A percentile compares a stretch with the other conserved stretches of the same genome.
phyloP scores from a whole-genome alignment of 2,329 filamentous ascomycete species.

The Biscogniauxia marginata region DNA sequence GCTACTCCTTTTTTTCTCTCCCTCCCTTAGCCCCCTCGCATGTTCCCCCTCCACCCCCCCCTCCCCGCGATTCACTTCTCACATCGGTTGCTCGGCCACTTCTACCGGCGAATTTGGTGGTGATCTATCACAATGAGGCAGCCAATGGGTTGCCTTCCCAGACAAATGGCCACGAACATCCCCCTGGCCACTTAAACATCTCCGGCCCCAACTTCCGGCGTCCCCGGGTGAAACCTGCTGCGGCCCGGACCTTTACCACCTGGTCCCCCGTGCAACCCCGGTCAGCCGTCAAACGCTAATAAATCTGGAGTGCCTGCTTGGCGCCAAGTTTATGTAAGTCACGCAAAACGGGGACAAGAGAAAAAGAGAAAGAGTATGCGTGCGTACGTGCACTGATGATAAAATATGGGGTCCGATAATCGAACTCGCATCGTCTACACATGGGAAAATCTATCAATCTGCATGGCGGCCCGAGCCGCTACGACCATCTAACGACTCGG shows the following conservation, averaged over 20 bases:
- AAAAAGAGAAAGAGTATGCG: neutral
- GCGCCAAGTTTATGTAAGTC: neutral
- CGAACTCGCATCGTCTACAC: neutral
- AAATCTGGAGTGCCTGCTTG: neutral
- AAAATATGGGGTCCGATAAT: neutral
- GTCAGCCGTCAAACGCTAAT: neutral
- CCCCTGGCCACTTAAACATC: neutral
- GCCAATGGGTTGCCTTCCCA: neutral
- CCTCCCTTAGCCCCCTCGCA: neutral
- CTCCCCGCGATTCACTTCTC: neutral
- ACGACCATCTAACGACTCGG: neutral
- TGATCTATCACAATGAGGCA: neutral
- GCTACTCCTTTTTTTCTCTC: conserved; percentile 1
- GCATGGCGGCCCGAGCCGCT: neutral
- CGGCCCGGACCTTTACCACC: neutral
- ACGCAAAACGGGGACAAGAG: neutral
- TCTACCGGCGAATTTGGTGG: neutral
- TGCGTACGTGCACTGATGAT: neutral
- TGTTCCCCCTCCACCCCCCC: neutral
- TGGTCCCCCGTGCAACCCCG: neutral
- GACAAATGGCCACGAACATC: neutral
- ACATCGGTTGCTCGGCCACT: neutral
- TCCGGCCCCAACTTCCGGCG: neutral
- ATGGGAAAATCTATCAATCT: neutral
- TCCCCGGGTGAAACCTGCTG: neutral